Evolutionary conservation across 1,284 basidiomycete genomes (phyloP), one percentile per base, ranked within the genome.

Genomic region (Cryptococcus deneoformans): DNA sequence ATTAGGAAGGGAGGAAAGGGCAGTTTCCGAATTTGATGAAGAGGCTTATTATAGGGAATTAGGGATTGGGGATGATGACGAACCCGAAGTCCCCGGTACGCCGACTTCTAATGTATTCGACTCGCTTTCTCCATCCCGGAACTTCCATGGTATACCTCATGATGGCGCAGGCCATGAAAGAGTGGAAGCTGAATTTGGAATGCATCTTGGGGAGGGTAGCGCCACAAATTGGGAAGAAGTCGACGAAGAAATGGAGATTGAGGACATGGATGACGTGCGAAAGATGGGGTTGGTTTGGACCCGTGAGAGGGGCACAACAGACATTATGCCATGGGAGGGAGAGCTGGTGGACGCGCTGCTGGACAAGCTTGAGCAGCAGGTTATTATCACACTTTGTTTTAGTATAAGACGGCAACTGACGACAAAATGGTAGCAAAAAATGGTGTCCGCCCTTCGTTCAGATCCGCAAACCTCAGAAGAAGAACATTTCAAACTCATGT

Each of bases 401-500:
- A 42, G 12, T 5, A 42, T 7, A 16, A 46, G 5, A 6, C 7
- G 9, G 14, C 12, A 37, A n/a, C 20, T 40, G n/a, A 35, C 10
- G 11, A 35, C 36, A 12, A 14, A 10, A 10, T 46, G 55, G 6
- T 11, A 5, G 11, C 42, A 62, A 63, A 76, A 77, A 57, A 79
- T 82, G 72, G 77, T 81, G 11, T 62, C 68, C 12, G 71, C 77
- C 11, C 78, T 94, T 29, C 82, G 87, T 6, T 84, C 85, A 34
- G 90, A 93, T 72, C 87, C 88, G 0, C 82, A 85, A 40, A 87
- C 89, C 1, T 88, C 86, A 1, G 90, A 93, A 68, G 91, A 94
- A 62, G 92, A 95, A 63, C 91, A 96, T 70, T 88, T 92, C 64
- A 83, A 90, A 61, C 88, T 93, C 45, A 87, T 91, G 80, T 85